Evolutionary conservation across 2,329 filamentous ascomycete genomes (phyloP), one percentile per base, ranked within the genome.

Genomic region (Keithomyces neogunnii): DNA sequence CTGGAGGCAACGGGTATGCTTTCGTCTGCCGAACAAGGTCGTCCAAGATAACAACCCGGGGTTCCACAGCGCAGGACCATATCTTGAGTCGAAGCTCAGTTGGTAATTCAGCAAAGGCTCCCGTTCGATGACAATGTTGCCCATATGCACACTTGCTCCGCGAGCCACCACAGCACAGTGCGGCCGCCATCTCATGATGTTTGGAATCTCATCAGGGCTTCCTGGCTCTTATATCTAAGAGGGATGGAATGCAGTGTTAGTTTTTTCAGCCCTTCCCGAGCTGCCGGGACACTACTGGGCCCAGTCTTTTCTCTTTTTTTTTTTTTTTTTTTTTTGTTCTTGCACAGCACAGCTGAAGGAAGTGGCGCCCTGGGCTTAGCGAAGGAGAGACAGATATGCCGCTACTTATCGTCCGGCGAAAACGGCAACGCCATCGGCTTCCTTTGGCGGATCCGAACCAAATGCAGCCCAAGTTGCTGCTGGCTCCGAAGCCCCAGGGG

Each of bases 1-100:
- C 66, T 35, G 57, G 54, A 29, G 68, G 68, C 42, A 70, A 56
- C 13, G 65, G 63, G 53, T 67, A 69, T 6, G 65, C 61, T 40
- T 53, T 44, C 28, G 59, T 54, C 31, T 56, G 59, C 42, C 66
- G 59, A 35, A 65, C 58, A 48, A 70, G 55, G 53, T 69, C 66
- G 43, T 65, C 61, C 38, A 69, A 60, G 45, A 69, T 63, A 48
- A 68, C 59, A 51, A 69, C 55, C 29, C 66, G 66, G 38, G 68
- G 66, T 57, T 70, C 66, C 31, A 64, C 60, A 35, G 66, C 66
- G 55, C 60, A 64, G 31, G 60, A 62, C 67, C 67, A 69, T 54
- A 70, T 66, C 55, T 67, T 67, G 47, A 69, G 60, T 30, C 67
- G 66, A 46, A 70, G 60, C 56, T 70, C 68, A 8, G 65, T 52